These are phyloP conservation scores for Buddleja alternifolia DNA, from an alignment of 257 asterid species.

Conservation along the genomic window DNA sequence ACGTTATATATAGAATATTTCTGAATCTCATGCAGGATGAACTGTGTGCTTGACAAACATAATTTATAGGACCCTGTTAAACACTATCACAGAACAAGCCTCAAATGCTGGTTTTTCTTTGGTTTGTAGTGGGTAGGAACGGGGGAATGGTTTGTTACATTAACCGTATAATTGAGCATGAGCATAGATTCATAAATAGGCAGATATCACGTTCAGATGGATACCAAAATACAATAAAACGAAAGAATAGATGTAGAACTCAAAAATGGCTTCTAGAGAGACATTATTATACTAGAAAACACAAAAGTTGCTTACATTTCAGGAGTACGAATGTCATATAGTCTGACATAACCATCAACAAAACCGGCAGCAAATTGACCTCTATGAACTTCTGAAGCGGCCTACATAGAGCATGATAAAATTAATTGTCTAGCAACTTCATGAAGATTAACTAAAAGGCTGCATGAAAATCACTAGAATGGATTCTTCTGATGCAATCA, in stretches of 20 bases:
- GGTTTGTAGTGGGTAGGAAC: too few relatives aligned
- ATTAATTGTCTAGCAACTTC: background rate
- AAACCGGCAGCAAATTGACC: slow-evolving; percentile 77
- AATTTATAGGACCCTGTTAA: too few relatives aligned
- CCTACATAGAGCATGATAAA: slow-evolving; percentile 36
- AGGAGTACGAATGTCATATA: slow-evolving; percentile 60
- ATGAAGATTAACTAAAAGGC: background rate
- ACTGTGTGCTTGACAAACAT: background rate
- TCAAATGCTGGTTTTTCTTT: too few relatives aligned
- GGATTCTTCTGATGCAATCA: background rate
- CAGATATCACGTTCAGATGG: background rate
- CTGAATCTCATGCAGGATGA: background rate
- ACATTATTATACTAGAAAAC: background rate
- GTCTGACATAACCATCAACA: slow-evolving; percentile 60
- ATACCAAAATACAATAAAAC: background rate
- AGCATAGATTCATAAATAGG: too few relatives aligned
- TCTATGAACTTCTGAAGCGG: slow-evolving; percentile 73
- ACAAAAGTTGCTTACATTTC: slow-evolving; percentile 49
- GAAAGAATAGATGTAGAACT: background rate
- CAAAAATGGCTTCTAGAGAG: background rate
- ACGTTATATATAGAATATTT: background rate
- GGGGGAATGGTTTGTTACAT: too few relatives aligned
- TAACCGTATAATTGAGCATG: too few relatives aligned
- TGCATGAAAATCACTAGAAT: background rate
- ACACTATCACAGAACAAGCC: too few relatives aligned